Evolutionary conservation across 257 asterid species (phyloP), one percentile per base, ranked within the genome.

Genomic region (Penstemon eatonii): DNA sequence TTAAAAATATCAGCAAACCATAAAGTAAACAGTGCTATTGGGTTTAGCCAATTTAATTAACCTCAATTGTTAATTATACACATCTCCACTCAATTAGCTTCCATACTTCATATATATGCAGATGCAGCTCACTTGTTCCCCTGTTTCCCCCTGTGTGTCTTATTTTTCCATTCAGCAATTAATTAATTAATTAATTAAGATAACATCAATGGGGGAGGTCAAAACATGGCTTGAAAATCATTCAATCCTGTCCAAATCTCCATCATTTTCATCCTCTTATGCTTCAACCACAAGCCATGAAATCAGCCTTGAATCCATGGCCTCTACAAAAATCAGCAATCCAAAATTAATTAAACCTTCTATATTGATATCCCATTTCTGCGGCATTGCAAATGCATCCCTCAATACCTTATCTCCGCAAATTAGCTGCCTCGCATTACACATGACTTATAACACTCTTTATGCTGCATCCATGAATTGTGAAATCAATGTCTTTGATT

Each of bases 381-480:
- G 75, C 33, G 33, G 33, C 76, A 71, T 77, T 39, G 64, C 75
- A 57, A 71, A 75, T 39, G 64, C 75, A 57, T 55, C 76, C 44
- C 37, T 78, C 43, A 75, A 65, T 4, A 68, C 83, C 3, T 10
- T 55, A 53, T 64, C 84, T 45, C 60, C 83, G 19, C 91, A 83
- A 66, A 80, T 87, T 59, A 82, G 80, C 75, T 84, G 59, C 67
- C 86, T 88, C 8, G 93, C 90, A 3, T 62, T 81, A 56, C 80
- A 79, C 4, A 53, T 25, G 33, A 25, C 25, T 45, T 46, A 55
- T 10, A 42, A 63, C 78, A 6, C 43, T 8, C 81, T 88, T 6
- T 88, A 86, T 47, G 87, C 85, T 4, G 89, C 90, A 9, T 71
- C 90, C 49, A 37, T 50, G 60, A 60, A 81, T 15, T 15, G 18